A percentile compares a stretch with the other conserved stretches of the same genome.
These are phyloP conservation scores for Ceratobasidium theobromae DNA, from an alignment of 1,284 basidiomycete genomes.

Conservation along the genomic window DNA sequence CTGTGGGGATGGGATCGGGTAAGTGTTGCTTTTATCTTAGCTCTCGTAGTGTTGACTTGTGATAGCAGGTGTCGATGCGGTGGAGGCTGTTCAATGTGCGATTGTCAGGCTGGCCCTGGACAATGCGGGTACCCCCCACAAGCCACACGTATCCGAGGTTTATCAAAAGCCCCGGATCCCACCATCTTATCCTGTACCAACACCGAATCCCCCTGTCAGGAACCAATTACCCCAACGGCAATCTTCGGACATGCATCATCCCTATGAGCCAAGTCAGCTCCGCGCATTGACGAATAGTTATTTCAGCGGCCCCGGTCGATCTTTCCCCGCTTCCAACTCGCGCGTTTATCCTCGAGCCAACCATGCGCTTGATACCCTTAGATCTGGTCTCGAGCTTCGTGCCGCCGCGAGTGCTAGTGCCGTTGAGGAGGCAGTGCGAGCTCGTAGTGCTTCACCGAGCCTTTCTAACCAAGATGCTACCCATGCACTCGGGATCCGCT, in stretches of 20 bases:
- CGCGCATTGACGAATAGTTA: slow-evolving; percentile 1
- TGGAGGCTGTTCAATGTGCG: slow-evolving; percentile 14
- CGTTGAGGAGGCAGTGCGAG: slow-evolving; percentile 22
- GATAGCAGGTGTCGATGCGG: slow-evolving; percentile 7
- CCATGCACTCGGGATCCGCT: not conserved
- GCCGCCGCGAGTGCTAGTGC: slow-evolving; percentile 16
- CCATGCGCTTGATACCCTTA: slow-evolving; percentile 17
- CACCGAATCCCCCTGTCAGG: not conserved
- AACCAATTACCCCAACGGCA: not conserved
- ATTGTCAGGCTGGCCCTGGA: slow-evolving; percentile 26
- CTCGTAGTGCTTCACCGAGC: slow-evolving; percentile 7
- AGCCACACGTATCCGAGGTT: not conserved
- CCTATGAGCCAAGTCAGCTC: not conserved
- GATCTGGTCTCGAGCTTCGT: slow-evolving; percentile 18
- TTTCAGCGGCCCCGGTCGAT: not conserved
- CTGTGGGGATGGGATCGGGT: slow-evolving; percentile 1
- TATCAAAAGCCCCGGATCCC: not conserved
- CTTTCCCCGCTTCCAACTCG: not conserved
- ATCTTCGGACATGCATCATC: not conserved
- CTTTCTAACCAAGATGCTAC: not conserved
- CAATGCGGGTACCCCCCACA: not conserved
- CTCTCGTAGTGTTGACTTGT: not conserved
- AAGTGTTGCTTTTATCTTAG: not conserved
- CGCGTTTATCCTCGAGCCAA: not conserved
- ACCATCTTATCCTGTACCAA: not conserved